phyloP scores from a whole-genome alignment of 1,284 basidiomycete species.

The Cystobasidiaceae sp. region DNA sequence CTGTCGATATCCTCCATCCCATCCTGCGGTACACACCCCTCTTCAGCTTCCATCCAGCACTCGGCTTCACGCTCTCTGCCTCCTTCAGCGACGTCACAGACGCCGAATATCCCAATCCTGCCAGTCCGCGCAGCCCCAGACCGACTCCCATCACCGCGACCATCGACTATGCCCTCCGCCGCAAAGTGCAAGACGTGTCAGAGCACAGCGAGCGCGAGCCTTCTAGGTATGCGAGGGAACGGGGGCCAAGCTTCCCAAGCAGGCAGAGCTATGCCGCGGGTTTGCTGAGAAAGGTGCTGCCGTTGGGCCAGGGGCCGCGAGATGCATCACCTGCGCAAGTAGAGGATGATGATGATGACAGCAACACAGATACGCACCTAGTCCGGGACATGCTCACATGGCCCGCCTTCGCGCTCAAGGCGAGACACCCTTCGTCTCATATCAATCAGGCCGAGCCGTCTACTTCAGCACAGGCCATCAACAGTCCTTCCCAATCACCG shows the following conservation, averaged over 20 bases:
- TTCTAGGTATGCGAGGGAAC: not conserved
- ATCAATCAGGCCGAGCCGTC: not conserved
- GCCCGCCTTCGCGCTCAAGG: slow-evolving; percentile 12
- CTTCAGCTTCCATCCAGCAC: not conserved
- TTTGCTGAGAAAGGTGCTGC: slow-evolving; percentile 7
- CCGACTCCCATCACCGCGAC: slow-evolving; percentile 2
- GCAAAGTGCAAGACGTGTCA: slow-evolving; percentile 1
- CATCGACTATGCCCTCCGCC: not conserved
- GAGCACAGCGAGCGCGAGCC: slow-evolving; percentile 1
- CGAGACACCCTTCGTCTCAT: not conserved
- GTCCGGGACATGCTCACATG: slow-evolving; percentile 3
- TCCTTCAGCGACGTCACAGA: not conserved
- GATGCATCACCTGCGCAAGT: too few species aligned
- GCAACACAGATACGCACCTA: too few species aligned
- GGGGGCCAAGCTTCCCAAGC: slow-evolving; percentile 15
- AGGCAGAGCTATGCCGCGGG: slow-evolving; percentile 2
- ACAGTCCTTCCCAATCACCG: not conserved
- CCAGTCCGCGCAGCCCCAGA: too few species aligned
- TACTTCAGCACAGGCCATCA: not conserved
- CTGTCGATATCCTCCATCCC: slow-evolving; percentile 20
- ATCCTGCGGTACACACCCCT: slow-evolving; percentile 21
- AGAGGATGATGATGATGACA: too few species aligned
- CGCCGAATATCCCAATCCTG: not conserved
- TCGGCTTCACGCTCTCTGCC: slow-evolving; percentile 1
- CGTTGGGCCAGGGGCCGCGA: too few species aligned